Conservation (phyloP, 1,139 yeast species). For the Suzukiozyma palmioleophila region DNA sequence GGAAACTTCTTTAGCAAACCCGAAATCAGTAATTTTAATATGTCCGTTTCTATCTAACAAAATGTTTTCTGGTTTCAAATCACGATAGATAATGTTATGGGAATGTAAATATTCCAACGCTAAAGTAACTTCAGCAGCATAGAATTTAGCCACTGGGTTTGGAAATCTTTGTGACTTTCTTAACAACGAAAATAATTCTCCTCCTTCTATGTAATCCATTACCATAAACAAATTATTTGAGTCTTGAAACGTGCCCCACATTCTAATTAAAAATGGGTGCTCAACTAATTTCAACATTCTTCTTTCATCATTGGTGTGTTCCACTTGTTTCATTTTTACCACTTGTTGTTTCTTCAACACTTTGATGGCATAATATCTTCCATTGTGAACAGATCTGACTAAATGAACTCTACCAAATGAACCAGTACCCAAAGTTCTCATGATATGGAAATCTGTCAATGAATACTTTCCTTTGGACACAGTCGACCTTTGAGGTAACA, state of each 20-base stretch:
- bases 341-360: conserved; percentile 56
- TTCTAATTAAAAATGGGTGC: conserved; percentile 56
- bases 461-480: conserved; percentile 54
- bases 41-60: conserved; percentile 56
- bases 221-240: conserved; percentile 53
- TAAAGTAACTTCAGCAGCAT: conserved; percentile 57
- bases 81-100: conserved; percentile 56
- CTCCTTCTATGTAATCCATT: conserved; percentile 64
- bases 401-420: conserved; percentile 61
- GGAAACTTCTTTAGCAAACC: conserved; percentile 58
- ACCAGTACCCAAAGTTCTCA: conserved; percentile 59
- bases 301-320: conserved; percentile 60
- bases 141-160: conserved; percentile 59
- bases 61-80: conserved; percentile 58
- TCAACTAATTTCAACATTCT: conserved; percentile 53
- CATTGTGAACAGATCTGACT: conserved; percentile 55
- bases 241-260: conserved; percentile 67
- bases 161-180: conserved; percentile 59
- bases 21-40: conserved; percentile 57
- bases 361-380: conserved; percentile 57
- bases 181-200: conserved; percentile 52
- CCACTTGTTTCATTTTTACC: conserved; percentile 59
- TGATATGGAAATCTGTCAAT: conserved; percentile 46
- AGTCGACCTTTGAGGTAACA: conserved; percentile 32
- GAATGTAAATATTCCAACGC: conserved; percentile 57